Evolutionary conservation across 2,329 filamentous ascomycete genomes (phyloP), one percentile per base, ranked within the genome.

Genomic region (Cladosporium sp.): DNA sequence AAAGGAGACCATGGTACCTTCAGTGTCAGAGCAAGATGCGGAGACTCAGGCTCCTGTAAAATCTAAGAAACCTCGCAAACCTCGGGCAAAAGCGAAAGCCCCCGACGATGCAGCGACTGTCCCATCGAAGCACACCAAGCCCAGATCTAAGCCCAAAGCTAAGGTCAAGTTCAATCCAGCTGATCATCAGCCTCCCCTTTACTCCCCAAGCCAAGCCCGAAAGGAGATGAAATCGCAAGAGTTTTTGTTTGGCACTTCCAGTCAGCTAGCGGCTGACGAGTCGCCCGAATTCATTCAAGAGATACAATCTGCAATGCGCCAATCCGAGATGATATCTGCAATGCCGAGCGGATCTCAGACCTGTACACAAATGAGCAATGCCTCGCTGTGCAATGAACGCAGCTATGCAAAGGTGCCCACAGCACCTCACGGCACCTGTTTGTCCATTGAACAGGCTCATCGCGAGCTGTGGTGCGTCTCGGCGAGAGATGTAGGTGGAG

Each of bases 181-280:
- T 7, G 53, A 57, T 18, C 38, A 43, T 20, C 47, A 52, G 16
- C 55, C 55, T 6, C 49, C 54, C 15, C 65, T 94, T 2, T 71
- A 88, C 9, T 88, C 86, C 1, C 88, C 88, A 0, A 73, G 72
- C 41, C 78, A 84, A 19, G 89, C 88, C 1, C 68, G 84, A 38
- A 78, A 78, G 46, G 78, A 85, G 57, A 78, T 86, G 12, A 74
- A 79, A 3, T 73, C 78, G 1, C 89, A 93, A 63, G 82, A 90
- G 53, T 87, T 91, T 61, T 70, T 94, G 0, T 95, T 95, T 67
- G 89, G 88, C 1, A 93, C 88, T 0, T 91, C 86, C 1, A 94
- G 89, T 64, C 89, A 95, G 64, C 70, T 95, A 19, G 85, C 84
- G 12, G 72, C 78, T 49, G 86, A 89, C 50, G 81, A 89, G 30